A percentile compares a stretch with the other conserved stretches of the same genome.
These are phyloP conservation scores for Blastocystis sp. DNA, from an alignment of 352 stramenopile genomes.

Conservation along the genomic window DNA sequence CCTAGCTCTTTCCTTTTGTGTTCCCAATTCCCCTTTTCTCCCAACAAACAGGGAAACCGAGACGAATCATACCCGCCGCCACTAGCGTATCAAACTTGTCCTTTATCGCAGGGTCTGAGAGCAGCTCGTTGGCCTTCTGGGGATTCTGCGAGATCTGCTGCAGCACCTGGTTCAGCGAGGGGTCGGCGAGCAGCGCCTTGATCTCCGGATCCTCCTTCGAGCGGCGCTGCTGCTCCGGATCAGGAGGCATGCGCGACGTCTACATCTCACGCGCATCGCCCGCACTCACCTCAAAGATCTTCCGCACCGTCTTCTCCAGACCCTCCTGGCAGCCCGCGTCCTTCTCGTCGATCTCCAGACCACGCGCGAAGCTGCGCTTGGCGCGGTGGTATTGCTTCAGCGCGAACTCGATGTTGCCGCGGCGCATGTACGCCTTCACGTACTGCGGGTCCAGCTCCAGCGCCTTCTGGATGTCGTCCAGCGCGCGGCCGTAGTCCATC, in stretches of 20 bases:
- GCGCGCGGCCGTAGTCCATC: constrained; percentile 85
- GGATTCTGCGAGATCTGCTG: constrained; percentile 95
- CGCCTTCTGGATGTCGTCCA: constrained; percentile 90
- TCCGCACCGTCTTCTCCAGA: constrained; percentile 85
- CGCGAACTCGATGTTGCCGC: constrained; percentile 97
- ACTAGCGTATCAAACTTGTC: constrained; percentile 99
- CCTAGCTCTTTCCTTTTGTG: too few relatives aligned
- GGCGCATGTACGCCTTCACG: constrained; percentile 95
- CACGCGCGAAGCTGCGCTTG: constrained; percentile 91
- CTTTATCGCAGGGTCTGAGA: constrained; percentile 88
- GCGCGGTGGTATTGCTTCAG: constrained; percentile 98
- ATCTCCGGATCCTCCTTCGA: constrained; percentile 98
- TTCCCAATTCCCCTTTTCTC: neutral
- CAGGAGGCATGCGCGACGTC: constrained; percentile 85
- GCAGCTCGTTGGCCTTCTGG: constrained; percentile 81
- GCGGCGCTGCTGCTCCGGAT: constrained; percentile 91
- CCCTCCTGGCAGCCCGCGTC: constrained; percentile 93
- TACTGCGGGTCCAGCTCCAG: constrained; percentile 97
- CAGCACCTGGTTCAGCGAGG: constrained; percentile 93
- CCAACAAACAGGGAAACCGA: constrained; percentile 70
- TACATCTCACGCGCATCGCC: constrained; percentile 65
- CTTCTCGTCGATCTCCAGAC: constrained; percentile 86
- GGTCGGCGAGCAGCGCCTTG: constrained; percentile 92
- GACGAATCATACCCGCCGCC: constrained; percentile 91
- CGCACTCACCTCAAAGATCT: constrained; percentile 81